Percentiles rank a stretch among this genome's conserved stretches.
Evolutionary conservation across 2,329 filamentous ascomycete genomes (phyloP).

Genomic region (Coniochaeta prunicola): DNA sequence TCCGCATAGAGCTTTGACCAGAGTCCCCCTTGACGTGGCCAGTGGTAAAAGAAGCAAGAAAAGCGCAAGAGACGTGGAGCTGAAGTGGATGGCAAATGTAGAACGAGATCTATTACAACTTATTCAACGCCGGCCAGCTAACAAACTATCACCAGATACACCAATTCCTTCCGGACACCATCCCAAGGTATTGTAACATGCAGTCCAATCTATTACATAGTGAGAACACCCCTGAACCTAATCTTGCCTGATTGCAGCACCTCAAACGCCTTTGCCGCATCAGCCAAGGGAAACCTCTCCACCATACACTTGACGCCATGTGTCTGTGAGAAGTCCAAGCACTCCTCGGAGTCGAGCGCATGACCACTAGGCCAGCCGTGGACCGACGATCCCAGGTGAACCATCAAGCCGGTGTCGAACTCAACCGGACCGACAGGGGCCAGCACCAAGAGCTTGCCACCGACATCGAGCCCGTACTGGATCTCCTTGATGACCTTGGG

Average conservation of each 20-base stretch:
- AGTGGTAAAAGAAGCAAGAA: no score
- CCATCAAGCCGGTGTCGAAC: constrained; percentile 33
- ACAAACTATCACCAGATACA: neutral
- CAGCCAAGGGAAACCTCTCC: constrained; percentile 54
- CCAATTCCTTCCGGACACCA: no score
- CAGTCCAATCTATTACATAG: neutral
- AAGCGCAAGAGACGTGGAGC: no score
- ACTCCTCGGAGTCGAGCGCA: constrained; percentile 56
- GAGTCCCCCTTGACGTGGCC: no score
- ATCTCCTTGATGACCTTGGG: constrained; percentile 45
- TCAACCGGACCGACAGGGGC: constrained; percentile 40
- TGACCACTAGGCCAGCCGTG: constrained; percentile 59
- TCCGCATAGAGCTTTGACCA: no score
- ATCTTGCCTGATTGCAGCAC: constrained; percentile 6
- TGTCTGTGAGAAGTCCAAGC: constrained; percentile 55
- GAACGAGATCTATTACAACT: no score
- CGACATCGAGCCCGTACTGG: constrained; percentile 41
- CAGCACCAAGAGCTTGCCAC: constrained; percentile 54
- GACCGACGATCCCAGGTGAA: constrained; percentile 49
- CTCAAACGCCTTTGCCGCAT: constrained; percentile 35
- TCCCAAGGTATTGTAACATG: neutral
- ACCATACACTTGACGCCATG: constrained; percentile 59
- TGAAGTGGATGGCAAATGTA: no score
- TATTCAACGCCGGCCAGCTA: neutral
- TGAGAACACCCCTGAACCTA: constrained; percentile 6